These are phyloP conservation scores for Coccomyxa sp. DNA, from an alignment of 139 green algal genomes.

Conservation along the genomic window DNA sequence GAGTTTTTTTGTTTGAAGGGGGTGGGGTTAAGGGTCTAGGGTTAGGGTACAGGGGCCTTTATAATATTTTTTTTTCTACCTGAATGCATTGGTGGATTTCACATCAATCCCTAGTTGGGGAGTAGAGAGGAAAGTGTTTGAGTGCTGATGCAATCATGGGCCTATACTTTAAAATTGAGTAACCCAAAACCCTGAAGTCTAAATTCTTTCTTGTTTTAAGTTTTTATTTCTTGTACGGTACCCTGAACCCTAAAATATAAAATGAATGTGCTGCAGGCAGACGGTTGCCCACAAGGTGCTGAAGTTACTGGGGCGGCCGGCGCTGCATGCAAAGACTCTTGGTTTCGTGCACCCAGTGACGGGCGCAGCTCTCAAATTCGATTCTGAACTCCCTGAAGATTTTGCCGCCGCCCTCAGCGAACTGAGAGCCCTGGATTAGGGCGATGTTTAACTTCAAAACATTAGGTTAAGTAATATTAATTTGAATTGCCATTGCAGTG, in stretches of 20 bases:
- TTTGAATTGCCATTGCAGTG: too few relatives aligned
- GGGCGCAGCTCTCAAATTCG: slow-evolving; percentile 58
- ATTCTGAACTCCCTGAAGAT: slow-evolving; percentile 57
- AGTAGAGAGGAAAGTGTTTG: background rate
- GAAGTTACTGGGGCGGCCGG: slow-evolving; percentile 49
- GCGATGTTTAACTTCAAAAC: too few relatives aligned
- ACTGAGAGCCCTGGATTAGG: slow-evolving; percentile 13
- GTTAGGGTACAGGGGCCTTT: background rate
- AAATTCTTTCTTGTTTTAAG: too few relatives aligned
- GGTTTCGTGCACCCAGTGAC: slow-evolving; percentile 71
- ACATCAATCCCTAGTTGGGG: background rate
- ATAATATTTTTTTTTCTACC: background rate
- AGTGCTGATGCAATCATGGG: background rate
- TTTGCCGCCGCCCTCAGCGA: slow-evolving; percentile 27
- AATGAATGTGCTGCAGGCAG: slow-evolving; percentile 30
- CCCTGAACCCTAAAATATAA: too few relatives aligned
- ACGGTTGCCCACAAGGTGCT: slow-evolving; percentile 20
- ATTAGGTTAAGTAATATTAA: too few relatives aligned
- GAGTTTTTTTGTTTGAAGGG: background rate
- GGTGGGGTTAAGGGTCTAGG: background rate
- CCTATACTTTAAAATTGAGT: too few relatives aligned
- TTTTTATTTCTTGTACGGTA: too few relatives aligned
- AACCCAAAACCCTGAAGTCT: too few relatives aligned
- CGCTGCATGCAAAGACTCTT: slow-evolving; percentile 78
- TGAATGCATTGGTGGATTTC: background rate